Evolutionary conservation across 371 early-diverging fungal species (phyloP).

Genomic region (Lichtheimia corymbifera): DNA sequence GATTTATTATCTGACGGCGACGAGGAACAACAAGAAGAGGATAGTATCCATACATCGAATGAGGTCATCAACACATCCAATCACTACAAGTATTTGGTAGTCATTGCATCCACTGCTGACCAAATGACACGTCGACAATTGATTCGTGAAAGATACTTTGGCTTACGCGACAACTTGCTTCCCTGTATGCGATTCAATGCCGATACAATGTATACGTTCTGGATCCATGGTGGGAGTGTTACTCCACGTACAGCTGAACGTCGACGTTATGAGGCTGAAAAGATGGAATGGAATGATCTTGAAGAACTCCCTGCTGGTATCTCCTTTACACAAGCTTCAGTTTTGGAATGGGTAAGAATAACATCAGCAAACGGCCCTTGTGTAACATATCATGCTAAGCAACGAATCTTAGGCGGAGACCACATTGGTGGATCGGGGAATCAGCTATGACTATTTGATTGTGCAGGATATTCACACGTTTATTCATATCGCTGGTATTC

Average conservation of each 20-base stretch:
- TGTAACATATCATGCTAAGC: slow-evolving; percentile 1
- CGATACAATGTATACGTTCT: slow-evolving; percentile 49
- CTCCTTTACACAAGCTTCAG: slow-evolving; percentile 29
- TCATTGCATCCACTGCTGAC: slow-evolving; percentile 49
- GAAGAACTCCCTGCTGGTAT: slow-evolving; percentile 18
- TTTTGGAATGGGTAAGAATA: slow-evolving; percentile 33
- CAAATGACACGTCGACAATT: slow-evolving; percentile 37
- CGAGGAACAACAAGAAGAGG: background rate
- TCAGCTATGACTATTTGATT: slow-evolving; percentile 36
- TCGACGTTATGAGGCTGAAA: slow-evolving; percentile 49
- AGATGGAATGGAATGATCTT: slow-evolving; percentile 59
- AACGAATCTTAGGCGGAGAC: slow-evolving; percentile 21
- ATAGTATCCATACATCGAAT: background rate
- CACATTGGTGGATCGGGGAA: slow-evolving; percentile 14
- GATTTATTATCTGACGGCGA: too few species aligned
- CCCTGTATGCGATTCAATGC: slow-evolving; percentile 47
- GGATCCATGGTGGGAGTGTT: slow-evolving; percentile 45
- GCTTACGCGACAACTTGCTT: slow-evolving; percentile 48
- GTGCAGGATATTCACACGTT: slow-evolving; percentile 43
- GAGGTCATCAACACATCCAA: slow-evolving; percentile 29
- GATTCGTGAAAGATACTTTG: slow-evolving; percentile 54
- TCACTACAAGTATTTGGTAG: slow-evolving; percentile 46
- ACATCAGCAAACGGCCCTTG: background rate
- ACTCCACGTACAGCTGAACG: slow-evolving; percentile 32
- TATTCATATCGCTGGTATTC: slow-evolving; percentile 23